A percentile compares a stretch with the other conserved stretches of the same genome.
phyloP scores from a whole-genome alignment of 2,329 filamentous ascomycete species.

The Hyphodiscus sp. region DNA sequence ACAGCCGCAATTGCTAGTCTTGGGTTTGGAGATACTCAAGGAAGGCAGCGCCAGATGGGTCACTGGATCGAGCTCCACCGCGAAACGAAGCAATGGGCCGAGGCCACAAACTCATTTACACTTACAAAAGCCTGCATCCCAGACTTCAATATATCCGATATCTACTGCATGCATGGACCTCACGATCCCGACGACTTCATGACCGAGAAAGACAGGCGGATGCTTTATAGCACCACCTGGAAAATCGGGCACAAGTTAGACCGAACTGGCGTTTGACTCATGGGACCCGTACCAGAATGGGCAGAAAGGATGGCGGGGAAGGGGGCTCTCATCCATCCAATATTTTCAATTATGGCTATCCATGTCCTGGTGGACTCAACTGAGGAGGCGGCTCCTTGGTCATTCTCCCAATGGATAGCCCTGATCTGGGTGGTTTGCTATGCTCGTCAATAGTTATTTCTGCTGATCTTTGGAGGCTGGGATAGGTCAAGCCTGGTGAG shows the following conservation, averaged over 20 bases:
- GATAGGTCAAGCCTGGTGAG: constrained; percentile 54
- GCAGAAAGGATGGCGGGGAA: constrained; percentile 52
- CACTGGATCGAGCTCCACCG: too few species aligned
- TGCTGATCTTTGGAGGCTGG: constrained; percentile 55
- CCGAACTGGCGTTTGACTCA: constrained; percentile 51
- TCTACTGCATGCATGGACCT: constrained; percentile 30
- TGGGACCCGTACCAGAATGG: constrained; percentile 53
- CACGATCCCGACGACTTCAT: constrained; percentile 30
- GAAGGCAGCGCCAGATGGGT: too few species aligned
- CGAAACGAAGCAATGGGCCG: too few species aligned
- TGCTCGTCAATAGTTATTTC: constrained; percentile 48
- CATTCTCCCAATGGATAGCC: constrained; percentile 53
- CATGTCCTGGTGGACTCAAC: constrained; percentile 46
- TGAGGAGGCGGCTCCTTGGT: constrained; percentile 56
- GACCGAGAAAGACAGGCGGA: constrained; percentile 43
- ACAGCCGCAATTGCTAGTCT: too few species aligned
- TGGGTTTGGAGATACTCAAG: too few species aligned
- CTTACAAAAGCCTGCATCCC: too few species aligned
- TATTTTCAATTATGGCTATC: constrained; percentile 53
- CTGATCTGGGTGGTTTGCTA: constrained; percentile 55
- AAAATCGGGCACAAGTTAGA: constrained; percentile 56
- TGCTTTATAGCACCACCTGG: constrained; percentile 52
- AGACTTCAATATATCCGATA: not conserved
- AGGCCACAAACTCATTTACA: too few species aligned
- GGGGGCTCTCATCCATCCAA: constrained; percentile 58